Conservation (phyloP, 768 basidiomycete species). For the Xerocomus potaroensis region DNA sequence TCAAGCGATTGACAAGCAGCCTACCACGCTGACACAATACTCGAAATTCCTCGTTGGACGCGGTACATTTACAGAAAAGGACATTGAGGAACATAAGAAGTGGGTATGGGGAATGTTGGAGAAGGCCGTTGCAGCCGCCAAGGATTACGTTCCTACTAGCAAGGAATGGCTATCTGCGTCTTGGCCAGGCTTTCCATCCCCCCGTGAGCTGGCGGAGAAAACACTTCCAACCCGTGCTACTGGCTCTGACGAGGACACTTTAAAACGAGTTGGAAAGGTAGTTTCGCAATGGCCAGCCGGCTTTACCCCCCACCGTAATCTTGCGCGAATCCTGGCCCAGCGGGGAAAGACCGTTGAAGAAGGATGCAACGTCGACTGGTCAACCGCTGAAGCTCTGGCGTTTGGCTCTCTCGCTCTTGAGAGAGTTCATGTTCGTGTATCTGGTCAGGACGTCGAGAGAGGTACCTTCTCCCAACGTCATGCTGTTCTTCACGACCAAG, state of each 20-base stretch:
- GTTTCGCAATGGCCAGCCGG: conserved; percentile 83
- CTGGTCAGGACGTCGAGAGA: conserved; percentile 97
- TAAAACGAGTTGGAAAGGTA: conserved; percentile 80
- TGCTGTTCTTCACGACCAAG: conserved; percentile 94
- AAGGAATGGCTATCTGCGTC: conserved; percentile 98
- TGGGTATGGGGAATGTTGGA: conserved; percentile 99
- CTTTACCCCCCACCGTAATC: conserved; percentile 88
- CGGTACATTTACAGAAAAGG: conserved; percentile 91
- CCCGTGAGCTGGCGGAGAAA: conserved; percentile 89
- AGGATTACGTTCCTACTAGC: conserved; percentile 92
- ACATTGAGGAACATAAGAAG: conserved; percentile 96
- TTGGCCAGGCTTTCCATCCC: conserved; percentile 98
- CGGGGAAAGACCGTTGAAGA: conserved; percentile 92
- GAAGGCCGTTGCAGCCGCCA: conserved; percentile 87
- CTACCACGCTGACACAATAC: conserved; percentile 88
- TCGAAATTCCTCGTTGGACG: conserved; percentile 86
- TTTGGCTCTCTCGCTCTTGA: conserved; percentile 92
- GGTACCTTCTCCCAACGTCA: conserved; percentile 99
- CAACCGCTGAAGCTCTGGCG: conserved; percentile 96
- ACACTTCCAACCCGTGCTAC: conserved; percentile 89
- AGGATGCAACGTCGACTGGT: conserved; percentile 93
- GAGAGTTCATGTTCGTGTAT: conserved; percentile 90
- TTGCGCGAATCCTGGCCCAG: conserved; percentile 82
- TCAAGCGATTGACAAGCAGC: conserved; percentile 91
- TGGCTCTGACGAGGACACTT: conserved; percentile 68